Base-by-base conservation (phyloP, 345 rosid genomes). In the Murraya koenigii region DNA sequence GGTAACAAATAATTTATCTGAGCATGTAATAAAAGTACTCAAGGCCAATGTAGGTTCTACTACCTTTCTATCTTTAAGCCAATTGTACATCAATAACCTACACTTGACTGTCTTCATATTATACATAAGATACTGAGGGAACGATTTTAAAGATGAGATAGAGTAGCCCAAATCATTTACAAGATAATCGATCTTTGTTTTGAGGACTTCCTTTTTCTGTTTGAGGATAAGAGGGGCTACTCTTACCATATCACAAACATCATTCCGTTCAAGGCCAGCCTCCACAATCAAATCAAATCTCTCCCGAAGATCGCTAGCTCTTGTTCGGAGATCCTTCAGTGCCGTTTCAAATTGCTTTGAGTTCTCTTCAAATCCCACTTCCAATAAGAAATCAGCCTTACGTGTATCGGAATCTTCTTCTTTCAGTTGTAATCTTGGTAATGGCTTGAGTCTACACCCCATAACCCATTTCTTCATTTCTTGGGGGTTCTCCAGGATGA, bases 201-300 rank as follows among this genome's bases (percentile, higher is more conserved):
- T 72, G 62, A 90, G 76, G 71, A 84, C 79, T 44, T 85, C 86
- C 82, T 80, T 93, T 36, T 81, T 80, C 84, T 82, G 87, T 78
- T 80, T 88, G 41, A 93, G 97, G 41, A 93, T 84, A 59, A 87
- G 92, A 83, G 98, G 98, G 59, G 90, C 80, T 49, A 77, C 74
- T 60, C 69, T 83, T 35, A 94, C 78, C 88, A 94, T 91, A 73
- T 80, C 69, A 0, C 75, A 68, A 71, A 87, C 95, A 58, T 87
- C 92, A 59, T 86, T 78, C 80, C 77, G 81, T 59, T 88, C 90
- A 85, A 93, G 72, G 74, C 95, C 97, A 44, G 90, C 90, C 69
- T 80, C 83, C 75, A 87, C 85, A 49, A 95, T 75, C 32, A 82
- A 87, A 85, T 95, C 89, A 81, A 90, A 93, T 87, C 99, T 88